A percentile compares a stretch with the other conserved stretches of the same genome.
phyloP scores from a whole-genome alignment of 108 stramenopile genomes.

The Skeletonema tropicum region DNA sequence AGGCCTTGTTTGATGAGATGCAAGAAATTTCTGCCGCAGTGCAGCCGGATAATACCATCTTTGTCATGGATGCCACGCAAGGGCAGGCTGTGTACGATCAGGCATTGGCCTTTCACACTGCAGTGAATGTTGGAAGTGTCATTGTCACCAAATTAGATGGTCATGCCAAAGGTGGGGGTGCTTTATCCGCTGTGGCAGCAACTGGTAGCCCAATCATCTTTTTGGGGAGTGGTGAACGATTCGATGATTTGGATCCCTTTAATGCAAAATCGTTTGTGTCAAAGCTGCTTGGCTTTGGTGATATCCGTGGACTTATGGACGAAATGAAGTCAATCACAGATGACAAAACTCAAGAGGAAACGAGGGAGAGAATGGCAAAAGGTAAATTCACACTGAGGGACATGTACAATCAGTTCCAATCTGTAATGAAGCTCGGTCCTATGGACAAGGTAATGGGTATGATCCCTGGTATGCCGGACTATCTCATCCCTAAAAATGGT shows the following conservation, averaged over 20 bases:
- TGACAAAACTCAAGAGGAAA: conserved; percentile 71
- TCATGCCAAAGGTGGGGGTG: conserved; percentile 99
- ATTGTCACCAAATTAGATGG: conserved; percentile 99
- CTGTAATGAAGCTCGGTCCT: conserved; percentile 90
- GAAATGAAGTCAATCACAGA: conserved; percentile 77
- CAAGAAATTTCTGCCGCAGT: conserved; percentile 93
- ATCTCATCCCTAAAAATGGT: conserved; percentile 70
- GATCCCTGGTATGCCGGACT: conserved; percentile 94
- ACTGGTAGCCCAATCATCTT: conserved; percentile 96
- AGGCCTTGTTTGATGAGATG: conserved; percentile 97
- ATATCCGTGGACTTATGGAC: conserved; percentile 83
- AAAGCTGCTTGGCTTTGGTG: conserved; percentile 89
- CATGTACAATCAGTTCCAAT: conserved; percentile 94
- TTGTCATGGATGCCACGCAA: conserved; percentile 99
- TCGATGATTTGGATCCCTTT: conserved; percentile 97
- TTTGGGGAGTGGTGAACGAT: conserved; percentile 95
- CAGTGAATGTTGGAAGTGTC: conserved; percentile 93
- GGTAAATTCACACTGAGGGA: conserved; percentile 96
- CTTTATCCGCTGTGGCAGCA: conserved; percentile 94
- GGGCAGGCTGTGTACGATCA: conserved; percentile 98
- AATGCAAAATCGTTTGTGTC: conserved; percentile 93
- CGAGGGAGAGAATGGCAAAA: conserved; percentile 88
- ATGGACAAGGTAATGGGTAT: conserved; percentile 94
- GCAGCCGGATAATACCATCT: conserved; percentile 90
- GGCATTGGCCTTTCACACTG: conserved; percentile 91